Percentiles rank a stretch among this genome's conserved stretches.
Conservation (phyloP, 2,329 filamentous ascomycete genomes). For the Xylogone sp. region DNA sequence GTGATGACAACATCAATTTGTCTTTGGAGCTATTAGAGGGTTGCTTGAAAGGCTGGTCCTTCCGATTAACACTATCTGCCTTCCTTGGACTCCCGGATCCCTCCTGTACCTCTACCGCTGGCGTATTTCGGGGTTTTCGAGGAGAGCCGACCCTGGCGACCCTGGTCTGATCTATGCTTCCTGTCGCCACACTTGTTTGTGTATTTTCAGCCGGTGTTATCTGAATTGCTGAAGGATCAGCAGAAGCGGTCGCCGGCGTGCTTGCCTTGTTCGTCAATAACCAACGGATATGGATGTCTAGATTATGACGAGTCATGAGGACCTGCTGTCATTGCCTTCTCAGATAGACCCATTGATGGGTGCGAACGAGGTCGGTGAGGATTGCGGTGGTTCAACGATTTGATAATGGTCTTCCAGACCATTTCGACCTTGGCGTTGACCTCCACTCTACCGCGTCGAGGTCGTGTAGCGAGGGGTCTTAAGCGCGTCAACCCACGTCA, state of each 20-base stretch:
- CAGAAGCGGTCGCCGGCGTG: constrained; percentile 15
- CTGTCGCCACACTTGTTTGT: neutral
- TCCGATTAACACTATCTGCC: constrained; percentile 13
- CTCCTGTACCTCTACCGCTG: constrained; percentile 17
- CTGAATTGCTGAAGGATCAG: constrained; percentile 3
- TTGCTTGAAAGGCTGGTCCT: constrained; percentile 10
- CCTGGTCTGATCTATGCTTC: neutral
- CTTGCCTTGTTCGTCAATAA: constrained; percentile 24
- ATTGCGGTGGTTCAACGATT: neutral
- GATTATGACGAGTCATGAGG: constrained; percentile 32
- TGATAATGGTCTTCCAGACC: neutral
- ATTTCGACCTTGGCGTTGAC: neutral
- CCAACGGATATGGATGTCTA: constrained; percentile 29
- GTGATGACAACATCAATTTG: constrained; percentile 24
- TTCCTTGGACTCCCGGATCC: constrained; percentile 18
- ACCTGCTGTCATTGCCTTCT: constrained; percentile 12
- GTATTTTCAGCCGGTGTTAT: constrained; percentile 4
- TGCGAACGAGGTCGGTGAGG: neutral
- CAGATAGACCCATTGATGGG: constrained; percentile 17
- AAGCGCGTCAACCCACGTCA: neutral
- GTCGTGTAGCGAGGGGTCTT: neutral
- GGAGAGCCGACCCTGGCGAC: constrained; percentile 5
- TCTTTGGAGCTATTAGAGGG: constrained; percentile 7
- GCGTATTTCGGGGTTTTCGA: constrained; percentile 10
- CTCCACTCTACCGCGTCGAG: neutral